Percentiles rank a stretch among this genome's conserved stretches.
Conservation (phyloP, 169 alveolate species). For the Eimeria tenella region DNA sequence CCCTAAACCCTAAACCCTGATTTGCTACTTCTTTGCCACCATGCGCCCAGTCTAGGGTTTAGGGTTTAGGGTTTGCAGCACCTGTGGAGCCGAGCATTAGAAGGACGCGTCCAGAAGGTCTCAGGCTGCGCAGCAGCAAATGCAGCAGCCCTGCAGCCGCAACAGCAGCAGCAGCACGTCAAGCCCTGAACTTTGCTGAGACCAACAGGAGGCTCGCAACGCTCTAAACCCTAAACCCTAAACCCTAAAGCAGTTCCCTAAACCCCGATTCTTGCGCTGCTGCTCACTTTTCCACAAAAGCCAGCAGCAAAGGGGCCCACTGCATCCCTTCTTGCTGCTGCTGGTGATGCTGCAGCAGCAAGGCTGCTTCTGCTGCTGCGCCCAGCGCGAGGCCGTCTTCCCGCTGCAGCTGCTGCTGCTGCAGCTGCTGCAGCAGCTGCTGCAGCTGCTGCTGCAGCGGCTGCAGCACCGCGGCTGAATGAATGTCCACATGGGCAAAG, state of each 20-base stretch:
- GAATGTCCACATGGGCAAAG: conserved; percentile 8
- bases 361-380: not conserved
- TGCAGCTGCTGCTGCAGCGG: conserved; percentile 37
- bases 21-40: no score
- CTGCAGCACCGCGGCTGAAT: not conserved
- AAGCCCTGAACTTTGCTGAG: no score
- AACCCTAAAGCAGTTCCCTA: not conserved
- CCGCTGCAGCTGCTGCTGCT: conserved; percentile 22
- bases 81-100: conserved; percentile 44
- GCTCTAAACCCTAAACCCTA: conserved; percentile 27
- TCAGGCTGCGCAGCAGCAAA: conserved; percentile 46
- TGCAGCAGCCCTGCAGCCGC: conserved; percentile 32
- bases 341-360: conserved; percentile 27
- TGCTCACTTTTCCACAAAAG: not conserved
- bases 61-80: conserved; percentile 24
- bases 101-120: conserved; percentile 2
- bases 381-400: conserved; percentile 20
- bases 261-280: no score
- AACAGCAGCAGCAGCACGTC: conserved; percentile 10
- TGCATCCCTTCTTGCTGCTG: not conserved
- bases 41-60: not conserved
- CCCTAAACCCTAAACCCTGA: not conserved
- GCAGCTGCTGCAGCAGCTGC: conserved; percentile 15
- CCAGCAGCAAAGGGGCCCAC: conserved; percentile 17
- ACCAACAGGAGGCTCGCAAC: not conserved